Percentiles rank a stretch among this genome's conserved stretches.
phyloP scores from a whole-genome alignment of 2,329 filamentous ascomycete genomes.

The Apiospora marii region DNA sequence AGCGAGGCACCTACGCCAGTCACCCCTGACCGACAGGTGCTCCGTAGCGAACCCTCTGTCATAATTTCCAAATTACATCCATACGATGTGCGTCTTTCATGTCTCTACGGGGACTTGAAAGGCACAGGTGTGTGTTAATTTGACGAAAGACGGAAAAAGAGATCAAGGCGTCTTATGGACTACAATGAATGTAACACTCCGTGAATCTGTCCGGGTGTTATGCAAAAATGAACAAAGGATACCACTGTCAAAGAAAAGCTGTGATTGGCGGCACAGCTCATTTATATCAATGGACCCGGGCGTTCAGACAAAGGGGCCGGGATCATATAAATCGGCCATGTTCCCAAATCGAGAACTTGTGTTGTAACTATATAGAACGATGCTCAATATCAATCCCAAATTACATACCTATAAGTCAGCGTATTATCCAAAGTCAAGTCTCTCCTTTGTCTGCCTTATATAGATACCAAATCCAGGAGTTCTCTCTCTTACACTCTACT shows the following conservation, averaged over 20 bases:
- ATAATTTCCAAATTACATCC: too few relatives aligned
- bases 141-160: not conserved
- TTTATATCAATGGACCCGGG: too few relatives aligned
- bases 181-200: not conserved
- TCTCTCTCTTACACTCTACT: not conserved
- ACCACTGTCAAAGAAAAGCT: not conserved
- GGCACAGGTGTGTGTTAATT: not conserved
- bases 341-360: not conserved
- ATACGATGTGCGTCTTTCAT: too few relatives aligned
- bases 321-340: not conserved
- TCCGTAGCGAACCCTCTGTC: too few relatives aligned
- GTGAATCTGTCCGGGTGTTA: not conserved
- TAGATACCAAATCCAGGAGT: not conserved
- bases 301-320: not conserved
- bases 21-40: too few relatives aligned
- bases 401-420: not conserved
- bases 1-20: too few relatives aligned
- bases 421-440: not conserved
- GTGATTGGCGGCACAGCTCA: not conserved
- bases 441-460: not conserved
- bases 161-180: not conserved
- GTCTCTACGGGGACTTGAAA: too few relatives aligned
- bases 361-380: not conserved
- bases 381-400: too few relatives aligned
- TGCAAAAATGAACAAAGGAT: not conserved